These are phyloP conservation scores for Ustulina deusta DNA, from an alignment of 2,329 filamentous ascomycete species.

Conservation along the genomic window DNA sequence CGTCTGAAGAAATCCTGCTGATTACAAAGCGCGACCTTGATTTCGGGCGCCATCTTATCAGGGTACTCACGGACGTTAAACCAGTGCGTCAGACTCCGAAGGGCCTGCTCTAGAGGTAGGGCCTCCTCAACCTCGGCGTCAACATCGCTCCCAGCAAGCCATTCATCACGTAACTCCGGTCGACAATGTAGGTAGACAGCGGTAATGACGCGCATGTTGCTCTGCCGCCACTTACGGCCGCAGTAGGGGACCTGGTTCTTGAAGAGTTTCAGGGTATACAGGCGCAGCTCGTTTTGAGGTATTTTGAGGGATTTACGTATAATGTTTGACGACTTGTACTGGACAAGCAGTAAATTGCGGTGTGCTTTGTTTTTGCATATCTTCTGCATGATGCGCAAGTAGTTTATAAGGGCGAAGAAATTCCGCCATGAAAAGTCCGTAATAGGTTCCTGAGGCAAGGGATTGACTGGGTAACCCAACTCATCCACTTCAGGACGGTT, in stretches of 20 bases:
- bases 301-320: conserved; percentile 92
- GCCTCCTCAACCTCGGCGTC: conserved; percentile 95
- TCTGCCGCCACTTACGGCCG: conserved; percentile 96
- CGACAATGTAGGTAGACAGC: conserved; percentile 94
- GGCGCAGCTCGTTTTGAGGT: conserved; percentile 85
- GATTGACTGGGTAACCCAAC: conserved; percentile 81
- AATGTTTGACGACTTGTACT: conserved; percentile 94
- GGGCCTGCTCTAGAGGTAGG: conserved; percentile 88
- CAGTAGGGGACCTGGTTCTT: conserved; percentile 99
- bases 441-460: conserved; percentile 79
- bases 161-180: conserved; percentile 93
- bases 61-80: conserved; percentile 87
- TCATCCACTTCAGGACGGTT: conserved; percentile 80
- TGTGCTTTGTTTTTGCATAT: conserved; percentile 96
- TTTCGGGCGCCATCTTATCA: conserved; percentile 75
- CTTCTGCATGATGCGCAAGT: conserved; percentile 96
- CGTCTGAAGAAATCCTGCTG: conserved; percentile 84
- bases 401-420: conserved; percentile 95
- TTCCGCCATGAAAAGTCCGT: conserved; percentile 93
- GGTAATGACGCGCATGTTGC: conserved; percentile 98
- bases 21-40: conserved; percentile 71
- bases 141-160: conserved; percentile 90
- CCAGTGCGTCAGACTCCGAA: conserved; percentile 93
- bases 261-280: conserved; percentile 98
- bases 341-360: conserved; percentile 90